Conservation (phyloP, 2,329 filamentous ascomycete species). For the Ophiostoma novo-ulmi region DNA sequence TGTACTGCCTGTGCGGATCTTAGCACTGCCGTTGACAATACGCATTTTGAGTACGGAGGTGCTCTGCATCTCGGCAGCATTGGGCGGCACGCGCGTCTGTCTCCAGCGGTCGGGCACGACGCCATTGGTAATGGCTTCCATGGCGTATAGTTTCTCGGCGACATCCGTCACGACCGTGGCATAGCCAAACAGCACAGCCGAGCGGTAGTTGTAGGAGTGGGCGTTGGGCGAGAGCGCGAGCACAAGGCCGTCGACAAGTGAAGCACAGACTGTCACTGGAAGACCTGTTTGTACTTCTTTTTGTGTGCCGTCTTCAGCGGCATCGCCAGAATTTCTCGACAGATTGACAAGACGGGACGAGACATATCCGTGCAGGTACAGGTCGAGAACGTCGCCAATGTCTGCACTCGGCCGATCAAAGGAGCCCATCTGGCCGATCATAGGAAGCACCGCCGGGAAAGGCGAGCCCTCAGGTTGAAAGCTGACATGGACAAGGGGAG, state of each 20-base stretch:
- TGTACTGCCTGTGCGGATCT: conserved; percentile 62
- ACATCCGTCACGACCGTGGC: conserved; percentile 61
- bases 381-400: conserved; percentile 60
- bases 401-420: conserved; percentile 58
- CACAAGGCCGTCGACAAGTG: conserved; percentile 72
- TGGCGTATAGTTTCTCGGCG: conserved; percentile 70
- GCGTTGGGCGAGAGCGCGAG: conserved; percentile 73
- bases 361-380: conserved; percentile 82
- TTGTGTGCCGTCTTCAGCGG: conserved; percentile 13
- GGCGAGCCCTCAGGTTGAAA: conserved; percentile 61
- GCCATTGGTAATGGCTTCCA: conserved; percentile 71
- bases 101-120: conserved; percentile 66
- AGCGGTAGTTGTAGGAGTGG: conserved; percentile 85
- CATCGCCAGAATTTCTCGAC: conserved; percentile 36
- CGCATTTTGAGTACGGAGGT: conserved; percentile 67
- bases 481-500: conserved; percentile 73
- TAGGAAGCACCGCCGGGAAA: conserved; percentile 73
- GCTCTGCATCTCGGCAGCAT: conserved; percentile 65
- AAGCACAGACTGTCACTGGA: conserved; percentile 67
- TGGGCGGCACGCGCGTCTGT: conserved; percentile 64
- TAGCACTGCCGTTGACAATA: conserved; percentile 68
- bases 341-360: conserved; percentile 71
- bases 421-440: conserved; percentile 79
- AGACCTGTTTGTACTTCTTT: conserved; percentile 36
- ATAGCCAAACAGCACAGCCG: conserved; percentile 70